Conservation (phyloP, 2,329 filamentous ascomycete genomes). For the Aspergillus brasiliensis region DNA sequence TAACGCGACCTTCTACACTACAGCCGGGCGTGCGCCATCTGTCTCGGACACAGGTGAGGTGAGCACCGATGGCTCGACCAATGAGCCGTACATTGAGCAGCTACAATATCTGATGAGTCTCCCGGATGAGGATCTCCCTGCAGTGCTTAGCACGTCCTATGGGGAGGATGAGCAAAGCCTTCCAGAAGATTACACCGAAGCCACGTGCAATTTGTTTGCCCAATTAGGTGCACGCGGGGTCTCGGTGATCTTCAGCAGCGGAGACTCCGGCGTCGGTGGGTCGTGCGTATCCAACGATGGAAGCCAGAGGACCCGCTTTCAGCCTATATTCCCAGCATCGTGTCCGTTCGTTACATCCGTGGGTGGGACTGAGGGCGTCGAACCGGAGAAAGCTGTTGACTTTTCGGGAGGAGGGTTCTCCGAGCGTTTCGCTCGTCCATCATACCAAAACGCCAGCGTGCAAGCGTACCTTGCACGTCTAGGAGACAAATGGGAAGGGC, state of each 20-base stretch:
- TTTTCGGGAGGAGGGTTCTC: conserved; percentile 58
- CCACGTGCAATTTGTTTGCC: conserved; percentile 64
- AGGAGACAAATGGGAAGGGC: conserved; percentile 45
- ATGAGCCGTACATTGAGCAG: conserved; percentile 69
- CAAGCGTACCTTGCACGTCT: conserved; percentile 46
- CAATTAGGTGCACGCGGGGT: conserved; percentile 68
- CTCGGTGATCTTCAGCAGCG: conserved; percentile 65
- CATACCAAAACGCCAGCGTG: conserved; percentile 52
- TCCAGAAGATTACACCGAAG: conserved; percentile 60
- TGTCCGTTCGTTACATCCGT: conserved; percentile 67
- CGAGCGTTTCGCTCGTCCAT: conserved; percentile 50
- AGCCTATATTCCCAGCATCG: conserved; percentile 57
- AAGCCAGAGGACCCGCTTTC: conserved; percentile 53
- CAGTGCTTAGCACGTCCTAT: conserved; percentile 70
- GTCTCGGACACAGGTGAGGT: conserved; percentile 52
- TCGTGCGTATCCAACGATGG: conserved; percentile 59
- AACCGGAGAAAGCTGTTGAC: conserved; percentile 56
- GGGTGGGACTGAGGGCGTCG: conserved; percentile 57
- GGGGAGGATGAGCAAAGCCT: conserved; percentile 68
- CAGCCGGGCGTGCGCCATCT: conserved; percentile 58
- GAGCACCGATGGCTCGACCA: conserved; percentile 47
- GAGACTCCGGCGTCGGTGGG: conserved; percentile 63
- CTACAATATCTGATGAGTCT: conserved; percentile 62
- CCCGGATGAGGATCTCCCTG: conserved; percentile 58
- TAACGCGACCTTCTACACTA: conserved; percentile 61